These are phyloP conservation scores for Eucalyptus coolabah DNA, from an alignment of 345 rosid genomes.

Conservation along the genomic window DNA sequence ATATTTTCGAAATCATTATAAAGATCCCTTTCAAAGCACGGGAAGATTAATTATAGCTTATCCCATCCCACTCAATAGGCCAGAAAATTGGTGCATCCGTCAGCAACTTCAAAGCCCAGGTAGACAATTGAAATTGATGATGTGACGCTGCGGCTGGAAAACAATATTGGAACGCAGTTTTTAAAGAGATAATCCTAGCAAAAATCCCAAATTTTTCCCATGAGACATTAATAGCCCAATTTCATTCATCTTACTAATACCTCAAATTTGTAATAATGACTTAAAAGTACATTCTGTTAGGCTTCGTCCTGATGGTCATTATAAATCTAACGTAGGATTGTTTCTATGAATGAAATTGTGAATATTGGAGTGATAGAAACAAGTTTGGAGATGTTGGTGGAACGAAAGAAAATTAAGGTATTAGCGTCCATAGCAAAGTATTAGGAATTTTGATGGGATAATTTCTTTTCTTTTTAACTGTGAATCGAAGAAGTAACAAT, in stretches of 20 bases:
- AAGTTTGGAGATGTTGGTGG: not conserved
- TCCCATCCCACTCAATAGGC: not conserved
- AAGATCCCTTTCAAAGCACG: not conserved
- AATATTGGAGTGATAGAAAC: not conserved
- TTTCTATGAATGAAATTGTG: not conserved
- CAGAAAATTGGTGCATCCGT: not conserved
- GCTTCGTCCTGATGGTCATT: not conserved
- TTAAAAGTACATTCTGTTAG: not conserved
- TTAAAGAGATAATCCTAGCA: not conserved
- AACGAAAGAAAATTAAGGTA: not conserved
- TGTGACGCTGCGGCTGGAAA: not conserved
- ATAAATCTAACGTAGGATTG: not conserved
- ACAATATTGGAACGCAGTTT: not conserved
- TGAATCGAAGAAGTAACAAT: not conserved
- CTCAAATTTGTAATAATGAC: not conserved
- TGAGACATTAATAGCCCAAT: not conserved
- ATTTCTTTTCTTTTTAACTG: no score
- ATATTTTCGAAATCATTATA: no score
- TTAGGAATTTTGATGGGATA: not conserved
- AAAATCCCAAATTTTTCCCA: not conserved
- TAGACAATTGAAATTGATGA: not conserved
- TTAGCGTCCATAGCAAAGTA: not conserved
- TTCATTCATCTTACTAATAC: not conserved
- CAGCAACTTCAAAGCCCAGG: not conserved
- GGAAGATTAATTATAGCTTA: not conserved